These are phyloP conservation scores for Colletotrichum echinochloae DNA, from an alignment of 2,329 filamentous ascomycete genomes.

Conservation along the genomic window DNA sequence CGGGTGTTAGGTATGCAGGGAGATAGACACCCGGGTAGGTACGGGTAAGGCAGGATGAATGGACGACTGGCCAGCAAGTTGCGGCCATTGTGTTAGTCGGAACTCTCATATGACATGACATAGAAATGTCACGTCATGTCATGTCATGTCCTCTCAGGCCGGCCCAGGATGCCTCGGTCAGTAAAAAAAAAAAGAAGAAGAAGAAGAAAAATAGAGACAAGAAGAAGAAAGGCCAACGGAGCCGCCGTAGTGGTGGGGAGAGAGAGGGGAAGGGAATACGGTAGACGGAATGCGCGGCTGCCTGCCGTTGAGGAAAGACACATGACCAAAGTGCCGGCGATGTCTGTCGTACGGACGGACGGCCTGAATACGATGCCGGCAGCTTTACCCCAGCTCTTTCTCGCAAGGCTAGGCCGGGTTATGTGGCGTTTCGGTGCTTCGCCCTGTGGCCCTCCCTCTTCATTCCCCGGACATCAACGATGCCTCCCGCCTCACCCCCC, in stretches of 20 bases:
- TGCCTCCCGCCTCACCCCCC: not conserved
- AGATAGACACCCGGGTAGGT: not conserved
- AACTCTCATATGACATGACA: not conserved
- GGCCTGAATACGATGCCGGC: not conserved
- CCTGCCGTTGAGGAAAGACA: not conserved
- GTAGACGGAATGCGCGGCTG: not conserved
- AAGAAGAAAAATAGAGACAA: too few relatives aligned
- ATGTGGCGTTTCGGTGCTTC: not conserved
- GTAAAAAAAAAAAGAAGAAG: too few relatives aligned
- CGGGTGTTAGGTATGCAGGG: not conserved
- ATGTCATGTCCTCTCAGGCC: not conserved
- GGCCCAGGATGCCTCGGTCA: not conserved
- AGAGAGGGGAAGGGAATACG: too few relatives aligned
- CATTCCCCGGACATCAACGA: not conserved
- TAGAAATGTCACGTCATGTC: not conserved
- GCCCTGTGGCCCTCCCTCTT: not conserved
- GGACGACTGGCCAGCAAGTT: not conserved
- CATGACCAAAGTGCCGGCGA: not conserved
- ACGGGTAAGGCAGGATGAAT: not conserved
- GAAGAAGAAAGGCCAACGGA: not conserved
- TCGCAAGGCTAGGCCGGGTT: not conserved
- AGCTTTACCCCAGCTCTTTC: not conserved
- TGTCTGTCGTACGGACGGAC: not conserved
- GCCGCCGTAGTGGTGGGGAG: not conserved
- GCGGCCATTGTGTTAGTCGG: not conserved